Conservation (phyloP, 2,329 filamentous ascomycete genomes). For the Polychaeton citri region DNA sequence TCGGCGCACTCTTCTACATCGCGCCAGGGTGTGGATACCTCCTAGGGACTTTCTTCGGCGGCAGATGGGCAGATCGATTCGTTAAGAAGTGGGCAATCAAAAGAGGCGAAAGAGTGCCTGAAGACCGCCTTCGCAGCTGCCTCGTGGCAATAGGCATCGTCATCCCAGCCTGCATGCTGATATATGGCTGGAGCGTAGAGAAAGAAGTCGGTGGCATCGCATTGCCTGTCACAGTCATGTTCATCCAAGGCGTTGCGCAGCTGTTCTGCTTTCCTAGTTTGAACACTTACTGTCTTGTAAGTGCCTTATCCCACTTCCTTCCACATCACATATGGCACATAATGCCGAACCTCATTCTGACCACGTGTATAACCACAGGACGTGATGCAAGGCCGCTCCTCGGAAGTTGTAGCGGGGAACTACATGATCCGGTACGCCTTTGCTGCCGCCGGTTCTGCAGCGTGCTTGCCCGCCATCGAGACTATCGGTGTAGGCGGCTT, state of each 20-base stretch:
- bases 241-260: constrained; percentile 60
- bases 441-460: constrained; percentile 55
- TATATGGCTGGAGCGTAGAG: constrained; percentile 55
- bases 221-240: constrained; percentile 59
- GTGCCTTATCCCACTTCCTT: neutral
- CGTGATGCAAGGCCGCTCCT: constrained; percentile 58
- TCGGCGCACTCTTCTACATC: constrained; percentile 60
- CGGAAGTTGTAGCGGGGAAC: constrained; percentile 63
- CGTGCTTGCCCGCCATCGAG: constrained; percentile 61
- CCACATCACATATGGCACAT: neutral
- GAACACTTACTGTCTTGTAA: constrained; percentile 60
- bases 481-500: constrained; percentile 71
- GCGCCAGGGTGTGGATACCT: constrained; percentile 60
- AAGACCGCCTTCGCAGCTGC: constrained; percentile 52
- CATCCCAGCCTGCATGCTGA: constrained; percentile 48
- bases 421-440: constrained; percentile 68
- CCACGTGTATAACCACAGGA: constrained; percentile 27
- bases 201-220: constrained; percentile 41
- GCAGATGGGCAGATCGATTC: constrained; percentile 53
- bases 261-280: constrained; percentile 62
- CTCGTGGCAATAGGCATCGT: constrained; percentile 43
- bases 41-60: constrained; percentile 56
- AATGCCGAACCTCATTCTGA: neutral
- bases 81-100: constrained; percentile 53
- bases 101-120: constrained; percentile 44